Evolutionary conservation across 192 early-diverging fungal genomes (phyloP), one percentile per base, ranked within the genome.

Genomic region (Mycoemilia scoparia): DNA sequence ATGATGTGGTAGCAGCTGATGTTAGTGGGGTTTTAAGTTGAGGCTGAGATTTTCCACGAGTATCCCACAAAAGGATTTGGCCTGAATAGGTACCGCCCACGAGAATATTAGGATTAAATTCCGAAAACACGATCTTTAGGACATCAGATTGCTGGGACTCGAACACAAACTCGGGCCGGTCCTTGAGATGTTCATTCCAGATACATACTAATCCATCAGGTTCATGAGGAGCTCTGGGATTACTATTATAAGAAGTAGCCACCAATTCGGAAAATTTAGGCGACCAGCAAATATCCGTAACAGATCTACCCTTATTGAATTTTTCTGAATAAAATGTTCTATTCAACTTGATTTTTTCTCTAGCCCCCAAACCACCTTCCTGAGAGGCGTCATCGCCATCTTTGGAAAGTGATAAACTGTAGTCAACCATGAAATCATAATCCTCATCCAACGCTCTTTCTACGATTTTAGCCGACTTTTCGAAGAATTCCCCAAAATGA

Each of bases 61-160:
- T 96, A 57, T 99, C 96, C 96, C 96, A 99, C 12, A 96, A 59
- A 10, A 90, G 66, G 43, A 99, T 84, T 62, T 99, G 96, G 16
- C 96, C 96, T 20, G 90, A 91, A 51, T 91, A 96, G 3, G 92
- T 88, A 12, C 92, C 87, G 40, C 90, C 96, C 21, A 99, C 74
- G 24, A 99, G 54, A 29, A 86, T 50, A 44, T 82, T 84, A 19
- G 87, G 87, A 48, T 96, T 87, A 46, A 93, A 95, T 14, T 82
- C 74, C 11, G 87, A 87, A 41, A 96, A 96, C 13, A 57, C 63
- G 7, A 88, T 86, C 7, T 77, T 69, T 30, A 84, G 77, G 11
- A 99, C 79, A 38, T 84, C 87, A 3, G 86, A 89, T n/a, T n/a
- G n/a, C 66, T 86, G 88, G 2, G 86, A 75, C 28, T 85, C 76